Evolutionary conservation across 75 land plant genomes (phyloP).

Genomic region (Ceratopteris richardii): DNA sequence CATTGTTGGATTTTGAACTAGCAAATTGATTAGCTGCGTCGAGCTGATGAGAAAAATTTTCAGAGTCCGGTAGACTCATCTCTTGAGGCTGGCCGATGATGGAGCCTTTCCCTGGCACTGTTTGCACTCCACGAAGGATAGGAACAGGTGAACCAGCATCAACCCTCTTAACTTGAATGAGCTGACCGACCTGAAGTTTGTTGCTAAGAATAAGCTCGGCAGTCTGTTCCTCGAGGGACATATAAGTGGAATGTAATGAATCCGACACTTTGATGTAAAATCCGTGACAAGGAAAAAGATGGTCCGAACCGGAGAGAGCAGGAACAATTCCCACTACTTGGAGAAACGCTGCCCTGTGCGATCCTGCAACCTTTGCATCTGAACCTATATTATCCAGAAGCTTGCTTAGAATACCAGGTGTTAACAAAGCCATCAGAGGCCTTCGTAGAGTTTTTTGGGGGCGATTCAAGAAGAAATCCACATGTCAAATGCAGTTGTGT

Average conservation of each 20-base stretch:
- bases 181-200: conserved; percentile 86
- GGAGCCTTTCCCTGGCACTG: conserved; percentile 61
- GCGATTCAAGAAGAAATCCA: no score
- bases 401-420: conserved; percentile 84
- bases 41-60: neutral
- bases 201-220: conserved; percentile 63
- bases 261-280: conserved; percentile 91
- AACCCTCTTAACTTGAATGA: conserved; percentile 72
- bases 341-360: conserved; percentile 59
- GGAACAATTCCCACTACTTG: conserved; percentile 76
- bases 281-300: conserved; percentile 64
- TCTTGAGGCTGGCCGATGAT: conserved; percentile 61
- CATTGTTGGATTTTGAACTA: no score
- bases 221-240: conserved; percentile 67
- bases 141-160: conserved; percentile 57
- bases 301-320: conserved; percentile 51
- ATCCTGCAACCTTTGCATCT: conserved; percentile 49
- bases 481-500: no score
- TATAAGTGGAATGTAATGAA: conserved; percentile 79
- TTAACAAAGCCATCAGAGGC: conserved; percentile 52
- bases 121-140: conserved; percentile 48
- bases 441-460: no score
- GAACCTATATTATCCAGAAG: conserved; percentile 83
- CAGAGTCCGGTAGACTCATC: conserved; percentile 12
- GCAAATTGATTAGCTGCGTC: neutral